Evolutionary conservation across 1,284 basidiomycete genomes (phyloP).

Genomic region (Trichosporon sp.): DNA sequence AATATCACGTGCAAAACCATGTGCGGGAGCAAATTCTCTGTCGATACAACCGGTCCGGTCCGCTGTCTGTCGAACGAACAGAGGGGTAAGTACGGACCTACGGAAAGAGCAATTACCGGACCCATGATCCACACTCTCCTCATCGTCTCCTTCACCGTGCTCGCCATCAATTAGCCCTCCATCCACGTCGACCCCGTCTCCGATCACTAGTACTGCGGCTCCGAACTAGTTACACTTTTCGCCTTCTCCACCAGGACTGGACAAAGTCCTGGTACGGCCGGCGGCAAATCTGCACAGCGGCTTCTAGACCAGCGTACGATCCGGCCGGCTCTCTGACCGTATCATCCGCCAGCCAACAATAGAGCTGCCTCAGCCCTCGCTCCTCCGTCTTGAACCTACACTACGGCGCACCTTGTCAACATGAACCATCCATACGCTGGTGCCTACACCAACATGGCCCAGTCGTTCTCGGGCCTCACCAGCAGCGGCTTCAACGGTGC

Average conservation of each 20-base stretch:
- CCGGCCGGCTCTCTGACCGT: not conserved
- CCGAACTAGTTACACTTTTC: not conserved
- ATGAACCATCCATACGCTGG: conserved; percentile 39
- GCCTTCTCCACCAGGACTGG: not conserved
- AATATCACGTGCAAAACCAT: not conserved
- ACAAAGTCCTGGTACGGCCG: conserved; percentile 1
- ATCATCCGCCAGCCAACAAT: not conserved
- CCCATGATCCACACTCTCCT: conserved; percentile 2
- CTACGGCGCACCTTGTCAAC: not conserved
- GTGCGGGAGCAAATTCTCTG: not conserved
- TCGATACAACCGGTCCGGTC: not conserved
- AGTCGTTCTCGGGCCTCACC: conserved; percentile 17
- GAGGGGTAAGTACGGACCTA: not conserved
- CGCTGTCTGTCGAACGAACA: not conserved
- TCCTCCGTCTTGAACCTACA: not conserved
- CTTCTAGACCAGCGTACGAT: not conserved
- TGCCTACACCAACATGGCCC: conserved; percentile 35
- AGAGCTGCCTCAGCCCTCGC: not conserved
- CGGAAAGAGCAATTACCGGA: conserved; percentile 3
- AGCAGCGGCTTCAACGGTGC: conserved; percentile 2
- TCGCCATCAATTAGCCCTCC: not conserved
- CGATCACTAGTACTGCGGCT: not conserved
- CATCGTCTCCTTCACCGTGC: not conserved
- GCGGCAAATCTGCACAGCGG: not conserved
- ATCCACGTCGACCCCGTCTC: not conserved